Percentiles rank a stretch among this genome's conserved stretches.
phyloP scores from a whole-genome alignment of 192 early-diverging fungal species.

The Dissophora globulifera region DNA sequence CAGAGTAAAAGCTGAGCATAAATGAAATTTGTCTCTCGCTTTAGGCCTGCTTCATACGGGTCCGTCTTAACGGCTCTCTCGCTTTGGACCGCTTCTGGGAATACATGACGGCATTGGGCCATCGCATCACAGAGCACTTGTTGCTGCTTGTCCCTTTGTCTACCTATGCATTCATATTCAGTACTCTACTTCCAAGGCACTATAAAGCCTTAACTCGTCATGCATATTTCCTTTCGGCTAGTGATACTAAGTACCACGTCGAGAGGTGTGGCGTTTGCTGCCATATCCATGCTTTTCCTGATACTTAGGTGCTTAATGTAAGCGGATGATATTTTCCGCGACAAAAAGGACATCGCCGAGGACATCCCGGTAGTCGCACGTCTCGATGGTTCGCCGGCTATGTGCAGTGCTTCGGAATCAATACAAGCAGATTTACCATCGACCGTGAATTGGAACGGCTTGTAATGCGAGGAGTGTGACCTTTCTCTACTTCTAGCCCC shows the following conservation, averaged over 20 bases:
- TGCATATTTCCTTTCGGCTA: constrained; percentile 16
- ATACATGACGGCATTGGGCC: constrained; percentile 38
- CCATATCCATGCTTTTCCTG: constrained; percentile 13
- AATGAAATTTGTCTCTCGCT: constrained; percentile 25
- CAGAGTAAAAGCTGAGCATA: too few relatives aligned
- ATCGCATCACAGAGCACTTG: constrained; percentile 12
- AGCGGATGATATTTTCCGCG: not conserved
- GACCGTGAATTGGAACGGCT: too few relatives aligned
- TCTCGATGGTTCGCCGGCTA: constrained; percentile 18
- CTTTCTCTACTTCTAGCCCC: too few relatives aligned
- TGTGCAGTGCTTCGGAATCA: not conserved
- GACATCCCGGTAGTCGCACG: not conserved
- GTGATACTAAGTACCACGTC: not conserved
- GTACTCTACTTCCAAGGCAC: constrained; percentile 12
- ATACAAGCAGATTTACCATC: constrained; percentile 2
- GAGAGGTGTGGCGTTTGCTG: not conserved
- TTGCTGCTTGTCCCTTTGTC: not conserved
- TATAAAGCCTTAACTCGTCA: constrained; percentile 1
- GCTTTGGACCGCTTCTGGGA: constrained; percentile 40
- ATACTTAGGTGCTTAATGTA: constrained; percentile 12
- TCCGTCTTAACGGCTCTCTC: constrained; percentile 32
- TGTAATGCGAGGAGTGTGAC: not conserved
- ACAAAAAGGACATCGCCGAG: constrained; percentile 11
- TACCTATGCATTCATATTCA: constrained; percentile 10
- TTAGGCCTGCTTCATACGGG: constrained; percentile 12